Percentiles rank a stretch among this genome's conserved stretches.
Evolutionary conservation across 805 yeast genomes (phyloP).

Genomic region (Yarrowia bubula): DNA sequence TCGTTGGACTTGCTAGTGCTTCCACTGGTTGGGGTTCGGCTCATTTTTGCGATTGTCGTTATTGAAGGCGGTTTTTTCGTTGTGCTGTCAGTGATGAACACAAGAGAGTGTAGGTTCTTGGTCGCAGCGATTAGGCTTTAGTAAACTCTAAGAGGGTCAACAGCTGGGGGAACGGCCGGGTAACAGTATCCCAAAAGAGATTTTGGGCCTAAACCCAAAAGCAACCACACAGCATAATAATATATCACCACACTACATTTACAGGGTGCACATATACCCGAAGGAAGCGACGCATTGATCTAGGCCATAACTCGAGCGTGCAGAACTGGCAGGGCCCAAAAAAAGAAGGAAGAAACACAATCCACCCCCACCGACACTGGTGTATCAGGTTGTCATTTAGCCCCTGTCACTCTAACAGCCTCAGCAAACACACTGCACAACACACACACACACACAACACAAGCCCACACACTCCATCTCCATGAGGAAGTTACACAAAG

Average conservation of each 20-base stretch:
- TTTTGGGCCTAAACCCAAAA: constrained; percentile 13
- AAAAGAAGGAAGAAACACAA: not conserved
- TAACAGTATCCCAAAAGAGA: constrained; percentile 18
- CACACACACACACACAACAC: not conserved
- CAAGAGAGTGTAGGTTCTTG: not conserved
- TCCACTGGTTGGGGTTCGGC: constrained; percentile 9
- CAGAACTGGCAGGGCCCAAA: not conserved
- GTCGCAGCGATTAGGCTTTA: constrained; percentile 22
- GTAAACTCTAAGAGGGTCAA: not conserved
- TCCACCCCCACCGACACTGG: not conserved
- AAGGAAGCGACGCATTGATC: not conserved
- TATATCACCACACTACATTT: constrained; percentile 9
- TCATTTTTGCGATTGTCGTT: not conserved
- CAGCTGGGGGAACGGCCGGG: not conserved
- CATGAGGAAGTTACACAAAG: constrained; percentile 20
- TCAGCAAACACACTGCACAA: not conserved
- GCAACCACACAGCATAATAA: constrained; percentile 7
- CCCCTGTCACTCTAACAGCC: not conserved
- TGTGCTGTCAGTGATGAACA: not conserved
- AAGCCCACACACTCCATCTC: not conserved
- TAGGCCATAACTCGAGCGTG: not conserved
- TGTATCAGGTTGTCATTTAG: too few relatives aligned
- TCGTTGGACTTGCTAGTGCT: constrained; percentile 1
- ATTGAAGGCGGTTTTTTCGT: not conserved
- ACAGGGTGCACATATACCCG: constrained; percentile 9